Evolutionary conservation across 192 early-diverging fungal species (phyloP), one percentile per base, ranked within the genome.

Genomic region (Entomortierella chlamydospora): DNA sequence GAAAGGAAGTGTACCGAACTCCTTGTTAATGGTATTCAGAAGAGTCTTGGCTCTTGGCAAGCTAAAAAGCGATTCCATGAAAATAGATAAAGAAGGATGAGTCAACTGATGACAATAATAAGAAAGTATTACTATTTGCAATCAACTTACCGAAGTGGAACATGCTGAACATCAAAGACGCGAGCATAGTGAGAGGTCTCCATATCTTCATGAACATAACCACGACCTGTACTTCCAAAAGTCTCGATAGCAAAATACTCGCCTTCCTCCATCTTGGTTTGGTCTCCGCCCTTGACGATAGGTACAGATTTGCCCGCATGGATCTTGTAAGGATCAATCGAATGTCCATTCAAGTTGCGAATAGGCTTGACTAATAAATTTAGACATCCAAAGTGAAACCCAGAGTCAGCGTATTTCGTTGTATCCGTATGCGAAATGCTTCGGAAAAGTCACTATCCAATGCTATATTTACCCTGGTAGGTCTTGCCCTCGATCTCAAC

Each of bases 221-320:
- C 98, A 29, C 88, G 91, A 11, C 98, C 98, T 13, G 96, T 99
- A 80, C 91, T 93, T 60, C 96, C 98, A 74, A 98, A 99, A 4
- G 98, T 99, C 82, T 99, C 98, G 63, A 99, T 97, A 57, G 97
- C 98, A 77, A 93, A 94, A 55, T 90, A 87, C 85, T 98, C 95
- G 58, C 93, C 94, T 78, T 98, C 96, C 86, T 98, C 98, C 94
- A 99, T 95, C 77, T 95, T 95, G 7, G 96, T 97, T 45, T 90
- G 82, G 72, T 97, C 96, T 37, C 90, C 86, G 51, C 90, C 92
- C 28, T 91, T 90, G 20, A 99, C 92, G 81, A 99, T 99, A 2
- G 98, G 98, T 20, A 99, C 94, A 13, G 92, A 93, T 78, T 99
- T 99, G 61, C 94, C 94, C 43, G 84, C 93, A 81, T 99, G 98